These are phyloP conservation scores for Wickerhamiella galacta DNA, from an alignment of 805 yeast species.

Conservation along the genomic window DNA sequence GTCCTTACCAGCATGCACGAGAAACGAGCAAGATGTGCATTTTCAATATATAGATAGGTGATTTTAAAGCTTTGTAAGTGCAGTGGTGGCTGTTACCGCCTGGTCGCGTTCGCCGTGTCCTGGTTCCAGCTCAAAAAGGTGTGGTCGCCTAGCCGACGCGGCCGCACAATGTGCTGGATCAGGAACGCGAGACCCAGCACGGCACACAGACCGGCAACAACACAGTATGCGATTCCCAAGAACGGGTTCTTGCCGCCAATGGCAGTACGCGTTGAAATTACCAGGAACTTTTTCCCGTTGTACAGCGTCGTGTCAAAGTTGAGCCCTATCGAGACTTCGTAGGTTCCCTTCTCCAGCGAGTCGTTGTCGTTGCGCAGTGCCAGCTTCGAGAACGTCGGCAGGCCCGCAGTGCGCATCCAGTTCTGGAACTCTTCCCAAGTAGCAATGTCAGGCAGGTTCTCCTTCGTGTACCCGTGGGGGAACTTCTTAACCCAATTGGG, in stretches of 20 bases:
- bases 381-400: conserved; percentile 35
- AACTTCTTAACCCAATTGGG: conserved; percentile 69
- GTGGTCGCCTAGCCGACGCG: conserved; percentile 76
- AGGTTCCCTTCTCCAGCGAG: conserved; percentile 46
- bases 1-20: no score
- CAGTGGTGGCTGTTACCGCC: no score
- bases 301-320: conserved; percentile 69
- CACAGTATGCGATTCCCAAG: conserved; percentile 68
- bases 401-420: conserved; percentile 94
- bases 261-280: conserved; percentile 63
- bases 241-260: conserved; percentile 81
- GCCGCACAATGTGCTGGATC: conserved; percentile 64
- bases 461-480: conserved; percentile 80
- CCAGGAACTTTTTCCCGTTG: conserved; percentile 79
- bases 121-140: conserved; percentile 38
- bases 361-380: conserved; percentile 55
- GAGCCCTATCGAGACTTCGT: conserved; percentile 47
- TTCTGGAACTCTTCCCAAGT: conserved; percentile 75
- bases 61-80: no score
- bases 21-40: no score
- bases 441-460: conserved; percentile 60
- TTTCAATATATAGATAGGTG: no score
- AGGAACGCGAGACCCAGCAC: conserved; percentile 60
- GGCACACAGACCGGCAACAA: conserved; percentile 65
- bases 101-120: conserved; percentile 8